Evolutionary conservation across 2,329 filamentous ascomycete species (phyloP).

Genomic region (Hymenoscyphus infarciens): DNA sequence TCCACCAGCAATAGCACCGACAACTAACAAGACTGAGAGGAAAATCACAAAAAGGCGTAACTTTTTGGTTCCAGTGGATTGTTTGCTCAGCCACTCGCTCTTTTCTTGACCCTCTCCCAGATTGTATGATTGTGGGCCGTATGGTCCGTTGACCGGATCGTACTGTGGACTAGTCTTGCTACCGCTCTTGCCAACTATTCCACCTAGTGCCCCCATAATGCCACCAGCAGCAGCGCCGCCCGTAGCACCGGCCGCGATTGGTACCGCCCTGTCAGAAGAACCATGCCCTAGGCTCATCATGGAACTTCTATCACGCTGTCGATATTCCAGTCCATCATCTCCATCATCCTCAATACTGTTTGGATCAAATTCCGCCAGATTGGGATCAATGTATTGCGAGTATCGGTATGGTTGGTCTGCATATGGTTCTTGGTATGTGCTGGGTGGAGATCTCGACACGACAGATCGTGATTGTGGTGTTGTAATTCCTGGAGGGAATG

Average conservation of each 20-base stretch:
- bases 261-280: constrained; percentile 21
- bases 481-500: constrained; percentile 29
- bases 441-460: constrained; percentile 26
- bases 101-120: constrained; percentile 49
- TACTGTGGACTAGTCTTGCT: constrained; percentile 23
- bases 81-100: constrained; percentile 57
- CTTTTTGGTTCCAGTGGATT: constrained; percentile 60
- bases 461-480: constrained; percentile 30
- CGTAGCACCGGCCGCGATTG: constrained; percentile 30
- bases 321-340: constrained; percentile 72
- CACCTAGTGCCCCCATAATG: constrained; percentile 30
- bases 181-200: constrained; percentile 30
- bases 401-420: constrained; percentile 30
- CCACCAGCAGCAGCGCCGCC: constrained; percentile 42
- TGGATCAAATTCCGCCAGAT: constrained; percentile 49
- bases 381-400: constrained; percentile 32
- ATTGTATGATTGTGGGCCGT: constrained; percentile 25
- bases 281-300: constrained; percentile 39
- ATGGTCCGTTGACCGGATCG: constrained; percentile 26
- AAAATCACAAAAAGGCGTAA: constrained; percentile 67
- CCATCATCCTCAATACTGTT: constrained; percentile 82
- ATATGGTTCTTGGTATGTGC: constrained; percentile 29
- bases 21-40: constrained; percentile 59
- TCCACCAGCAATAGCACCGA: constrained; percentile 70
- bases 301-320: constrained; percentile 48